Percentiles rank a stretch among this genome's conserved stretches.
phyloP scores from a whole-genome alignment of 805 yeast genomes.

The Candida methanosorbosa region DNA sequence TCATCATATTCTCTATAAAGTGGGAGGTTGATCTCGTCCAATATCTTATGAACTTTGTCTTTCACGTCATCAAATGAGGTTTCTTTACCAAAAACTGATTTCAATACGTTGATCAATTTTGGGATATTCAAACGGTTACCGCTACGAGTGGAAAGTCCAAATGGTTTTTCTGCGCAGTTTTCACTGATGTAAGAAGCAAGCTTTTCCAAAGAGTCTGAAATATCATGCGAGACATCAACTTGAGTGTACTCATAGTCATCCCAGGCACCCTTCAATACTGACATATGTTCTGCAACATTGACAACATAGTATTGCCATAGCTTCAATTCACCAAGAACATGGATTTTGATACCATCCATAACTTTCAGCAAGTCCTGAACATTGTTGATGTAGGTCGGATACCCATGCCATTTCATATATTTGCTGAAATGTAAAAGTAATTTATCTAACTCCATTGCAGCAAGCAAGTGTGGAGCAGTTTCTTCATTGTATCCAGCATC shows the following conservation, averaged over 20 bases:
- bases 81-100: conserved; percentile 24
- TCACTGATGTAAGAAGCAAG: conserved; percentile 41
- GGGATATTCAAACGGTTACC: conserved; percentile 44
- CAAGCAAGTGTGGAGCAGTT: conserved; percentile 81
- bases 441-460: conserved; percentile 81
- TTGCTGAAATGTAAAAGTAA: conserved; percentile 58
- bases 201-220: conserved; percentile 42
- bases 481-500: conserved; percentile 80
- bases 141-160: conserved; percentile 40
- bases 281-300: conserved; percentile 37
- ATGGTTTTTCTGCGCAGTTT: conserved; percentile 29
- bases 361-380: conserved; percentile 49
- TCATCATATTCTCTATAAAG: conserved; percentile 68
- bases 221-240: conserved; percentile 20
- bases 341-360: conserved; percentile 58
- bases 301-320: conserved; percentile 88
- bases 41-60: conserved; percentile 37
- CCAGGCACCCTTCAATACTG: conserved; percentile 31
- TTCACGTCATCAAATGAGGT: conserved; percentile 22
- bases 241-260: conserved; percentile 6
- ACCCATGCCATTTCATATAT: conserved; percentile 45
- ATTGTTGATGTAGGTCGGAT: conserved; percentile 45
- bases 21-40: conserved; percentile 73
- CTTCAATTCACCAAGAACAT: conserved; percentile 57
- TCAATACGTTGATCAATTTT: conserved; percentile 46